phyloP scores from a whole-genome alignment of 139 green algal species.

The Chlorella sp. region DNA sequence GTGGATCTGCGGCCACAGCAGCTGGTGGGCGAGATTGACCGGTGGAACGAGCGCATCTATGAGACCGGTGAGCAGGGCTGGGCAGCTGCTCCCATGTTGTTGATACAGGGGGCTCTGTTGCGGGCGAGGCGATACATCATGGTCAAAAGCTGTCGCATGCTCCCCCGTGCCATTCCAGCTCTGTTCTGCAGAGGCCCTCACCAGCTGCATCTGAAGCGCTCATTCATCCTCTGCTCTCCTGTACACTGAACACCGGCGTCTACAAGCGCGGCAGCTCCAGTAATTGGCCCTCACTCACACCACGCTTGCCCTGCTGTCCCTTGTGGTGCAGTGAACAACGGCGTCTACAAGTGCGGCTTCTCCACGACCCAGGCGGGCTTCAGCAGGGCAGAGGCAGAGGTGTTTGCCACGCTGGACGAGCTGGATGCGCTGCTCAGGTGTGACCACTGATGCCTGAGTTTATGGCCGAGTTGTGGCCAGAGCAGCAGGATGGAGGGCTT shows the following conservation, averaged over 20 bases:
- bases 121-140: too few relatives aligned
- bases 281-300: neutral
- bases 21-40: constrained; percentile 68
- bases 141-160: too few relatives aligned
- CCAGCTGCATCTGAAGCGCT: too few relatives aligned
- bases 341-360: constrained; percentile 83
- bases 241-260: neutral
- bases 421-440: constrained; percentile 69
- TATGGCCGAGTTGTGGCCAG: too few relatives aligned
- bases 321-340: constrained; percentile 78
- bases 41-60: constrained; percentile 72
- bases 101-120: too few relatives aligned
- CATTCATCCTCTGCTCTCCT: neutral
- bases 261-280: neutral
- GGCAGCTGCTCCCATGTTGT: too few relatives aligned
- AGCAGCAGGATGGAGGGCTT: too few relatives aligned
- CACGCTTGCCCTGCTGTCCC: neutral
- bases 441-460: too few relatives aligned
- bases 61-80: constrained; percentile 41
- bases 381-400: constrained; percentile 56
- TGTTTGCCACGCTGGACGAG: constrained; percentile 69
- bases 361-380: constrained; percentile 83
- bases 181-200: too few relatives aligned
- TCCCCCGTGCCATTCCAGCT: too few relatives aligned
- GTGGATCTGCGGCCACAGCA: constrained; percentile 71